Percentiles rank a stretch among this genome's conserved stretches.
These are phyloP conservation scores for Juglanconis juglandina DNA, from an alignment of 2,329 filamentous ascomycete species.

Conservation along the genomic window DNA sequence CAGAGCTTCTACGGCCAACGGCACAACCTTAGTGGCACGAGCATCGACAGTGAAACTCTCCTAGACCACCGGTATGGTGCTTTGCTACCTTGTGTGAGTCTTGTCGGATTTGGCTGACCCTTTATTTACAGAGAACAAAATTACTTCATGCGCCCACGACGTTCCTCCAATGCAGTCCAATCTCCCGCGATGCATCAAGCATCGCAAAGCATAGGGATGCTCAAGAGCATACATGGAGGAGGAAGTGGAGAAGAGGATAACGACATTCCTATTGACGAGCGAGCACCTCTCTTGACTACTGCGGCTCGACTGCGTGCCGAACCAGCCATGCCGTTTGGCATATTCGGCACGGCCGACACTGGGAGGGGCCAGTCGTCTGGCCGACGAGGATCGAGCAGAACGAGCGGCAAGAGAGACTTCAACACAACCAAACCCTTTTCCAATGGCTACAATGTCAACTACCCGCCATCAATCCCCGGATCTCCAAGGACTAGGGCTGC, in stretches of 20 bases:
- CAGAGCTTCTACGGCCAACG: constrained; percentile 49
- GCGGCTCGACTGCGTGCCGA: constrained; percentile 36
- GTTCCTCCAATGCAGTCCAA: constrained; percentile 49
- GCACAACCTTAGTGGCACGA: constrained; percentile 72
- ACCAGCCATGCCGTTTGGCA: constrained; percentile 22
- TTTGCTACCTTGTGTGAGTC: constrained; percentile 7
- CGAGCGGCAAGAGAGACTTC: constrained; percentile 44
- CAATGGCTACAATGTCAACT: constrained; percentile 57
- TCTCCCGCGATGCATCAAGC: constrained; percentile 30
- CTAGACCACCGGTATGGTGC: constrained; percentile 73
- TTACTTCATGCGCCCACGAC: constrained; percentile 58
- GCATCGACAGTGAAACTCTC: constrained; percentile 82
- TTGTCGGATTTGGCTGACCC: constrained; percentile 18
- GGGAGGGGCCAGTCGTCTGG: constrained; percentile 32
- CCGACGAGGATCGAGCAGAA: constrained; percentile 48
- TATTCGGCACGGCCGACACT: constrained; percentile 43
- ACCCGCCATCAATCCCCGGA: constrained; percentile 65
- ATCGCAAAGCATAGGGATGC: constrained; percentile 23
- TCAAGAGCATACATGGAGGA: constrained; percentile 29
- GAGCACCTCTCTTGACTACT: constrained; percentile 50
- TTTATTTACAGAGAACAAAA: constrained; percentile 50
- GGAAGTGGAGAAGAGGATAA: constrained; percentile 47
- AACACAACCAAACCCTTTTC: constrained; percentile 24
- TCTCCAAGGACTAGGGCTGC: constrained; percentile 52
- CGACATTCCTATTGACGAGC: constrained; percentile 45